These are phyloP conservation scores for Paxillus involutus DNA, from an alignment of 768 basidiomycete genomes.

Conservation along the genomic window DNA sequence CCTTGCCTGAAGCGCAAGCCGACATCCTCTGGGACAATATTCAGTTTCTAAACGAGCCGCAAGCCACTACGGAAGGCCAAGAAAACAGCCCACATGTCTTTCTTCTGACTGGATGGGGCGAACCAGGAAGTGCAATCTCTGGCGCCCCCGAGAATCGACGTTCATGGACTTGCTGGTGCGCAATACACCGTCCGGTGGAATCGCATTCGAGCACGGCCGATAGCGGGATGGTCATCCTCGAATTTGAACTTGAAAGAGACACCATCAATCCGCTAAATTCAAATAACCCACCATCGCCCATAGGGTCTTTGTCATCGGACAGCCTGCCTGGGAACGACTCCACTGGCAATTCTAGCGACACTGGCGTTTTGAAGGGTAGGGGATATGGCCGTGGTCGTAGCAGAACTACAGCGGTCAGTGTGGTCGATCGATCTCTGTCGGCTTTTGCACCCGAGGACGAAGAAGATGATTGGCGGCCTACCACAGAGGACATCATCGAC, in stretches of 20 bases:
- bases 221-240: slow-evolving; percentile 58
- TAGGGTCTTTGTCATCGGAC: not conserved
- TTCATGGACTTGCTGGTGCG: slow-evolving; percentile 71
- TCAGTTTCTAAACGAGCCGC: slow-evolving; percentile 58
- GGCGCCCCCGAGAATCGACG: slow-evolving; percentile 35
- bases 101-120: slow-evolving; percentile 67
- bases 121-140: slow-evolving; percentile 51
- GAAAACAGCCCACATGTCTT: slow-evolving; percentile 67
- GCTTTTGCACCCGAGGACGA: not conserved
- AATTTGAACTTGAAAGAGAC: slow-evolving; percentile 79
- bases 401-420: not conserved
- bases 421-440: not conserved
- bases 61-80: slow-evolving; percentile 33
- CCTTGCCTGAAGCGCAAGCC: slow-evolving; percentile 63
- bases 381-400: not conserved
- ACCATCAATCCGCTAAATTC: slow-evolving; percentile 69
- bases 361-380: not conserved
- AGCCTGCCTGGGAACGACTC: not conserved
- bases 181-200: slow-evolving; percentile 50
- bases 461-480: slow-evolving; percentile 42
- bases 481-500: slow-evolving; percentile 60
- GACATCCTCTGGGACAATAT: slow-evolving; percentile 73
- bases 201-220: slow-evolving; percentile 10
- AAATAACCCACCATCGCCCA: not conserved
- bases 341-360: not conserved